Evolutionary conservation across 1,139 yeast genomes (phyloP), one percentile per base, ranked within the genome.

Genomic region (Pichia sp.): DNA sequence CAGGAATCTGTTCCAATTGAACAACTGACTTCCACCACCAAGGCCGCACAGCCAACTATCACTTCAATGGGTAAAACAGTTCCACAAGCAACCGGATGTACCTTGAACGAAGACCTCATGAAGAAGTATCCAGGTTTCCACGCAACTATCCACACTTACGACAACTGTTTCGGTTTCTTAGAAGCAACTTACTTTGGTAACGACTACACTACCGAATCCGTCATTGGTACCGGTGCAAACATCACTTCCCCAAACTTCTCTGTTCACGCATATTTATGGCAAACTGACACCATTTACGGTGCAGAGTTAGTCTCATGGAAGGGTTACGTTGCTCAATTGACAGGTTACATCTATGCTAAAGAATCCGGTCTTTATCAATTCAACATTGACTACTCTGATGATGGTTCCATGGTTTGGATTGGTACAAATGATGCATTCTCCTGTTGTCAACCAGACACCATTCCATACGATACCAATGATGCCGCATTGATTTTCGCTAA

Each of bases 281-380:
- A 20, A 5, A 34, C 41, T 15, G 39, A 38, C 27, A 16, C 22
- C 13, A 35, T 38, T 30, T 35, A 35, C 19, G 37, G 32, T 17
- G 35, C 35, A 15, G 11, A 29, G 12, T 28, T 38, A n/a, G 27
- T 21, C 5, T 38, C 41, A 14, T 38, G 41, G 41, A 35, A 38
- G 15, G 41, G 41, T 32, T 38, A 38, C 22, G 41, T 35, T 32
- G 42, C 35, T 6, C 41, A 49, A 36, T 41, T 45, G 24, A 41
- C 49, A 3, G 52, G 53, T 34, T 52, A 48, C 24, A 45, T 49
- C 34, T 28, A 25, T 13, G 44, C 45, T 15, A 22, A 25, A 7
- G 42, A 41, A 34, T 22, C 40, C 22, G 47, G 47, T 41, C 30
- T 43, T 20, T 41, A 41, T 18, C 18, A 33, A n/a, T 41, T 43